These are phyloP conservation scores for Periconia sp. DNA, from an alignment of 2,329 filamentous ascomycete genomes.

Conservation along the genomic window DNA sequence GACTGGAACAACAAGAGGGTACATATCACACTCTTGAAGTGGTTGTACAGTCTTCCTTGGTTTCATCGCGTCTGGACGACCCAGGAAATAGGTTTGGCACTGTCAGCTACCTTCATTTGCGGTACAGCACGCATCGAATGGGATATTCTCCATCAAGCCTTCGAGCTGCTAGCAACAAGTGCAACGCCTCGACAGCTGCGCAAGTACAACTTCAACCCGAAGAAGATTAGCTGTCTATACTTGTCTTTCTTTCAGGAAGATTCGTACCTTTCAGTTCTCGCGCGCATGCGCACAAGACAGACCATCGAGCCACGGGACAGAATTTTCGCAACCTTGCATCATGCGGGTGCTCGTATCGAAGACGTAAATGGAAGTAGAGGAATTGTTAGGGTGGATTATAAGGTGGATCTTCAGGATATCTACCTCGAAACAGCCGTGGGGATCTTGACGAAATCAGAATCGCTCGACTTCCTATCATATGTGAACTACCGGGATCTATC, in stretches of 20 bases:
- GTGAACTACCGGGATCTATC: background rate
- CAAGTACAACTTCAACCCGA: background rate
- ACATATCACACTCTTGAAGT: background rate
- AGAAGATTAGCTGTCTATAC: background rate
- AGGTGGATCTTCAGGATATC: background rate
- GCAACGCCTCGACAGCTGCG: background rate
- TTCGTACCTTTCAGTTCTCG: background rate
- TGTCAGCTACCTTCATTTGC: background rate
- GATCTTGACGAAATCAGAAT: background rate
- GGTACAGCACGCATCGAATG: background rate
- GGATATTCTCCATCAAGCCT: background rate
- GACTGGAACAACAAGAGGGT: background rate
- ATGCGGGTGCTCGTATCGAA: background rate
- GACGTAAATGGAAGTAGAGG: background rate
- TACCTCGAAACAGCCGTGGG: background rate
- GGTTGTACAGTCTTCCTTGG: background rate
- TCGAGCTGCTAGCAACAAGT: background rate
- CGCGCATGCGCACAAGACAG: background rate
- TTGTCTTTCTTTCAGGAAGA: background rate
- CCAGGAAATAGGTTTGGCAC: background rate
- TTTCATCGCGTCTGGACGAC: conserved; percentile 1
- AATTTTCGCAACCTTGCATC: background rate
- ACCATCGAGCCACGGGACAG: background rate
- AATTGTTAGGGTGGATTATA: conserved; percentile 1
- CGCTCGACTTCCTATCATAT: background rate